Evolutionary conservation across 1,284 basidiomycete genomes (phyloP), one percentile per base, ranked within the genome.

Genomic region (Irpex lacteus): DNA sequence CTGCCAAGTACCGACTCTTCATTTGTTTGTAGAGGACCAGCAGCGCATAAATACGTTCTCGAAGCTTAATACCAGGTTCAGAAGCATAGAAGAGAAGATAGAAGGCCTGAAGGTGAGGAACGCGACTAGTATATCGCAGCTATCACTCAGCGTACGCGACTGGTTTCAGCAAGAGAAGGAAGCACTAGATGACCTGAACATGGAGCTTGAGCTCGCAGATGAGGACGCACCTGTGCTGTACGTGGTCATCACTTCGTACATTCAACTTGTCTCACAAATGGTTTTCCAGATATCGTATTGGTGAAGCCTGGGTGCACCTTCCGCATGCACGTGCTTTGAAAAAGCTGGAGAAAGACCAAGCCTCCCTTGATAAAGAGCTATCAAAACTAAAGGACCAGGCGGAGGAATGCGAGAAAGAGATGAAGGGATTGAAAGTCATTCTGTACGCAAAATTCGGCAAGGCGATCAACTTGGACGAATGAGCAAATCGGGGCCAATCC

Each of bases 371-470:
- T 34, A 69, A 73, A 1, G 84, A 90, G 67, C 85, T 96, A 26
- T 77, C 81, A 1, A 74, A 74, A 4, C 75, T 95, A 18, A 78
- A 86, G 21, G 73, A 72, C 0, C 82, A 83, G 59, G 85, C 88
- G 21, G 87, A 90, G 49, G 85, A 89, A 44, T 95, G 92, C 73
- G 91, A 95, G 71, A 83, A 80, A 49, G 85, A 90, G 68, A 98
- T 98, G 97, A 92, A 94, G 72, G 85, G 88, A 66, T 85, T 98
- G 60, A 98, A 99, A 76, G 88, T 95, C 34, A 75, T 83, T 3
- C 76, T 98, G 70, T 98, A 98, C 73, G 93, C 92, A 49, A 96
- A 96, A 78, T 98, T 98, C 73, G 96, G 96, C 37, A 88, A 85
- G 61, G 92, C 95, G 62, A 98, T 98, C 78, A 98, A 96, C 75